Evolutionary conservation across 176 grass and related monocot species (phyloP), one percentile per base, ranked within the genome.

Genomic region (Zoysia japonica): DNA sequence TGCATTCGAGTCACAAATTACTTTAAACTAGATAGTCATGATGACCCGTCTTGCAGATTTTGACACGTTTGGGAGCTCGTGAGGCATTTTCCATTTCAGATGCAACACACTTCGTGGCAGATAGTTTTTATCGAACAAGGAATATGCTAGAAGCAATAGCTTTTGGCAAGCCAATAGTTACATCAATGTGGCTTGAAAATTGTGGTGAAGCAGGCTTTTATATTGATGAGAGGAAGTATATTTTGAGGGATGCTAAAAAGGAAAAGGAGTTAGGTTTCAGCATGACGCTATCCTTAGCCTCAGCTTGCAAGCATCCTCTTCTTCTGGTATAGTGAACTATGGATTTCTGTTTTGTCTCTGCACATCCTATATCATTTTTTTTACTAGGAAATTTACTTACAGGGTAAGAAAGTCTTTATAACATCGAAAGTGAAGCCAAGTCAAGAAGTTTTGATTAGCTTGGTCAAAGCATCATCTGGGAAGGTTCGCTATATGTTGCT

Each of bases 121-220:
- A 94, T 83, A 80, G 88, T 77, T 97, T 97, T 86, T 82, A 75
- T 75, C 89, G 94, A 62, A 97, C 94, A 85, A 91, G 57, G 90
- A 94, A 97, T 67, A 91, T 97, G 87, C 84, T 97, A 65, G 91
- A 97, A 87, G 91, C 94, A 87, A 90, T 97, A 64, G 67, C 94
- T 61, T 63, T 87, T 44, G 94, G 94, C 82, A 97, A 94, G 65
- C 89, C 67, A 49, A 80, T 97, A 9, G 85, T 97, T 67, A 94
- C 87, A 51, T 80, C 88, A 35, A 81, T 79, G 79, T 97, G 94
- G 94, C 94, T 97, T 72, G 89, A 97, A 90, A 85, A 76, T 54
- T 97, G 94, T 59, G 76, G 88, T 74, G 83, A 86, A 69, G 87
- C 91, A 61, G 88, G 78, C 65, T 91, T 78, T 71, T 97, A 82